phyloP scores from a whole-genome alignment of 768 basidiomycete species.

The Tricholoma hemisulphureum region DNA sequence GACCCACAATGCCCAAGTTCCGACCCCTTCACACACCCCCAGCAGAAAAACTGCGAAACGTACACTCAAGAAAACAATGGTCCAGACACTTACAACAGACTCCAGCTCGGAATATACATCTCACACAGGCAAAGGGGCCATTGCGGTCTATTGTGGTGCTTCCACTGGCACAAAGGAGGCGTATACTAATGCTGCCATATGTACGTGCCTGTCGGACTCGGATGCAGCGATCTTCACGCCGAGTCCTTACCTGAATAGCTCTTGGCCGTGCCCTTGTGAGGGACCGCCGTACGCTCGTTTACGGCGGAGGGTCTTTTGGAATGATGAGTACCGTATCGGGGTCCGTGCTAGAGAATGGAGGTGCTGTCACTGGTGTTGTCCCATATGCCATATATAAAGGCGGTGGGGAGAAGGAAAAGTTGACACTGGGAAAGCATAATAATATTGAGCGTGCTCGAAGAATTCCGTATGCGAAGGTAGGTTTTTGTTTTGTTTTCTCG shows the following conservation, averaged over 20 bases:
- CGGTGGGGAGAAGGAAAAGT: conserved; percentile 62
- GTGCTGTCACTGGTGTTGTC: conserved; percentile 73
- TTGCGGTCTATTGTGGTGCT: conserved; percentile 88
- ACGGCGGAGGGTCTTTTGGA: conserved; percentile 82
- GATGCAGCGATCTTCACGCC: too few species aligned
- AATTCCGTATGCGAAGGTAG: neutral
- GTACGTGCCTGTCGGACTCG: conserved; percentile 41
- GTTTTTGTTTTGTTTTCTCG: neutral
- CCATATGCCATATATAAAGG: conserved; percentile 72
- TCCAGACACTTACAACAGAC: too few species aligned
- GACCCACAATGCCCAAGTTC: too few species aligned
- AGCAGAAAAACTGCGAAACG: too few species aligned
- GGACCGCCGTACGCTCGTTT: conserved; percentile 65
- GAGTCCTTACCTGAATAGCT: conserved; percentile 42
- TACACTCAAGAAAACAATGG: too few species aligned
- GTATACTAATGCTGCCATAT: conserved; percentile 65
- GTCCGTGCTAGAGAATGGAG: conserved; percentile 62
- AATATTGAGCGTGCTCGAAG: conserved; percentile 7
- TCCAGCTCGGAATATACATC: neutral
- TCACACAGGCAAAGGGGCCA: conserved; percentile 17
- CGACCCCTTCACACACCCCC: too few species aligned
- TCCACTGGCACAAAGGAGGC: conserved; percentile 61
- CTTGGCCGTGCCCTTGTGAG: conserved; percentile 71
- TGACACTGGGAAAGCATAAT: conserved; percentile 22
- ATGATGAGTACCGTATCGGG: conserved; percentile 84